Base-by-base conservation (phyloP, 768 basidiomycete genomes). In the Trametes cingulata region DNA sequence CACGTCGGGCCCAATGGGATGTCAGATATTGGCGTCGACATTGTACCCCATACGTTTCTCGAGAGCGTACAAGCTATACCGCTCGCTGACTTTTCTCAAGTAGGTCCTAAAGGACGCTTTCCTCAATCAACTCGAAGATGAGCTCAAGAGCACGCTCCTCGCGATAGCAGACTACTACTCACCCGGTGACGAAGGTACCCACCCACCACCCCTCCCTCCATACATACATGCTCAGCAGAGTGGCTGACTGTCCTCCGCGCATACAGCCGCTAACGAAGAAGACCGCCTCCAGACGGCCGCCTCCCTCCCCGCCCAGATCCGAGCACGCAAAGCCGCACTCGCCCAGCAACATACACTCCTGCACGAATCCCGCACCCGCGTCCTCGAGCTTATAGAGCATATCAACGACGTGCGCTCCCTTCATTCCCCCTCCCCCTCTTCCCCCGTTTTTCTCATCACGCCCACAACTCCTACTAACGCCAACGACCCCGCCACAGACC, bases 401-500 rank as follows among this genome's bases (percentile, higher is more conserved):
- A 63, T 64, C 29, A 67, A 63, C 49, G 51, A 55, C 14, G 67
- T 63, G 40, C 33, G 42, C 14, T 15, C 25, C 45, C 33, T n/a
- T 1, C 43, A 19, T 2, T n/a, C 7, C 40, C 51, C 2, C 24
- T 8, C 17, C 12, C 15, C 19, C 35, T 24, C 14, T 2, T 3
- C n/a, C 27, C 13, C 5, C 17, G 13, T 35, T 19, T 20, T 14
- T 7, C 22, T 24, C 8, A 2, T 27, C 9, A 4, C n/a, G 13
- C n/a, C n/a, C n/a, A n/a, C n/a, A 24, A 48, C 35, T 27, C 14
- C 3, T 20, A 13, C 35, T 24, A 7, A 42, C 10, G 17, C 37
- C 1, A 8, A 42, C 22, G 1, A 33, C n/a, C 22, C 14, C 14
- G 1, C 0, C 13, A 17, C 57, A 77, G 77, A 62, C 71, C 14